Evolutionary conservation across 129 eudicot genomes (phyloP).

Genomic region (Lactuca sativa): DNA sequence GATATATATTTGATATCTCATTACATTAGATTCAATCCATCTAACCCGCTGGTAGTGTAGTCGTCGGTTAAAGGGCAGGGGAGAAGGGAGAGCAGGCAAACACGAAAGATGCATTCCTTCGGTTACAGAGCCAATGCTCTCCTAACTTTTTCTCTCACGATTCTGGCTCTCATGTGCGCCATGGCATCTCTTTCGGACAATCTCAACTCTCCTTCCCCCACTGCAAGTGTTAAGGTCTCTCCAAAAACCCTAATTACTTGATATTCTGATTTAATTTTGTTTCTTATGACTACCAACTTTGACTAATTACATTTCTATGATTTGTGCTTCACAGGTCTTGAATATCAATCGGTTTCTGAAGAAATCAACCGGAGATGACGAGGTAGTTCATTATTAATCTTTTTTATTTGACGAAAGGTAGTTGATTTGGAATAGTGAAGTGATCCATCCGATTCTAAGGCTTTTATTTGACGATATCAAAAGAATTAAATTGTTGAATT

Average conservation of each 20-base stretch:
- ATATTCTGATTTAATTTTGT: neutral
- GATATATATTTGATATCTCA: no score
- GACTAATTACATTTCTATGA: neutral
- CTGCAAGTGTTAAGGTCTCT: constrained; percentile 59
- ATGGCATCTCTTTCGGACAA: constrained; percentile 84
- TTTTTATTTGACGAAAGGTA: neutral
- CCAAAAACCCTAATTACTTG: constrained; percentile 23
- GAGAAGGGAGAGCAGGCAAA: constrained; percentile 1
- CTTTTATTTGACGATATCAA: neutral
- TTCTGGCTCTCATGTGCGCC: constrained; percentile 83
- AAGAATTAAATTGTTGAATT: neutral
- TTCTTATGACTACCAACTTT: neutral
- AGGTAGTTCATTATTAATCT: constrained; percentile 40
- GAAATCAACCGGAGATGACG: constrained; percentile 76
- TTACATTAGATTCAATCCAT: neutral
- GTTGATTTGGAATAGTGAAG: constrained; percentile 4
- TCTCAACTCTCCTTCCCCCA: constrained; percentile 71
- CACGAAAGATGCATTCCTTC: constrained; percentile 63
- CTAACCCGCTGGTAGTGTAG: neutral
- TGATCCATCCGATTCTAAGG: constrained; percentile 8
- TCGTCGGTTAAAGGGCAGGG: constrained; percentile 3
- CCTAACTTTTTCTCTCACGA: constrained; percentile 69
- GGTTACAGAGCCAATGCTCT: constrained; percentile 87
- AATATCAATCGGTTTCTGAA: constrained; percentile 76
- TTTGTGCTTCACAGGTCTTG: constrained; percentile 50